Percentiles rank a stretch among this genome's conserved stretches.
Conservation (phyloP, 2,329 filamentous ascomycete genomes). For the Didymosphaeria variabile region DNA sequence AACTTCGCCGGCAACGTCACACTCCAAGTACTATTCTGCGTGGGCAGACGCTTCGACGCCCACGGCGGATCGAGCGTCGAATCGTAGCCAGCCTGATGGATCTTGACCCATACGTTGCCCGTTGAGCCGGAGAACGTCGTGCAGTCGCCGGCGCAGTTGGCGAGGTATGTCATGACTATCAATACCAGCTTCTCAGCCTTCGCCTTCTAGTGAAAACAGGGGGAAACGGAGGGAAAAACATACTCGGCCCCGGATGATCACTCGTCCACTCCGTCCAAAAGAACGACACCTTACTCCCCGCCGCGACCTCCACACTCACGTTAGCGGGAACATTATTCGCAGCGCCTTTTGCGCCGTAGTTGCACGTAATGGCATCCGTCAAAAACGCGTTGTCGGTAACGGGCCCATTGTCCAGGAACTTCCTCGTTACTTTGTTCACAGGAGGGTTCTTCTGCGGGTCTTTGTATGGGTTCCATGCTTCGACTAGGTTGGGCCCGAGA, state of each 20-base stretch:
- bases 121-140: constrained; percentile 14
- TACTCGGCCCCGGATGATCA: constrained; percentile 21
- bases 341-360: constrained; percentile 16
- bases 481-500: constrained; percentile 15
- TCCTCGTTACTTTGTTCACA: constrained; percentile 18
- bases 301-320: constrained; percentile 6
- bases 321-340: constrained; percentile 17
- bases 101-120: constrained; percentile 22
- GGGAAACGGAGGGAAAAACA: background rate
- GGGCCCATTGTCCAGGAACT: constrained; percentile 20
- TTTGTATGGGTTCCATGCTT: constrained; percentile 24
- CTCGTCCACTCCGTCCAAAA: constrained; percentile 22
- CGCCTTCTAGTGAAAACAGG: background rate
- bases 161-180: constrained; percentile 20
- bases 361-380: constrained; percentile 21
- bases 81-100: constrained; percentile 21
- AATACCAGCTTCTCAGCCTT: too few relatives aligned
- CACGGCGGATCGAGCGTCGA: constrained; percentile 16
- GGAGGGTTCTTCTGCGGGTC: constrained; percentile 19
- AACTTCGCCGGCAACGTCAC: constrained; percentile 18
- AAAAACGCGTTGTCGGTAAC: constrained; percentile 19
- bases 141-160: constrained; percentile 17
- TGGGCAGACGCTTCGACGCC: constrained; percentile 18
- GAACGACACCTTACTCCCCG: constrained; percentile 20
- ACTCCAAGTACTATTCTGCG: constrained; percentile 19